Conservation (phyloP, 192 early-diverging fungal genomes). For the Gryganskiella cystojenkinii region DNA sequence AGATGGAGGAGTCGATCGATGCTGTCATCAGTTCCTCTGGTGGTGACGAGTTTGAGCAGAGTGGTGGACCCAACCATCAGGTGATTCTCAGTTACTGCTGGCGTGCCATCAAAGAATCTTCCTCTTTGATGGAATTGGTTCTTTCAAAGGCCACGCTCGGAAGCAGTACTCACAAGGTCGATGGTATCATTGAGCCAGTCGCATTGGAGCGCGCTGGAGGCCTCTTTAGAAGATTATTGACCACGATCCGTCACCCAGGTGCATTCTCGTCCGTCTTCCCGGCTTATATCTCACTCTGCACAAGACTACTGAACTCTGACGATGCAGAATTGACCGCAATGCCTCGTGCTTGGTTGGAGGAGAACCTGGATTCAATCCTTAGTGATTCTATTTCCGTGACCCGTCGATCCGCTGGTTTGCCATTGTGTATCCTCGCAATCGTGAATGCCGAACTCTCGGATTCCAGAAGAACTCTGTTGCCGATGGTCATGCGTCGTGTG, state of each 20-base stretch:
- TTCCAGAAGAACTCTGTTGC: conserved; percentile 67
- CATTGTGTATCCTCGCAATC: conserved; percentile 87
- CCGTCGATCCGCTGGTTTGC: conserved; percentile 90
- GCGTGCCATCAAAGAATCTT: conserved; percentile 91
- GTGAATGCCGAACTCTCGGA: conserved; percentile 73
- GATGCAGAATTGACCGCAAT: conserved; percentile 60
- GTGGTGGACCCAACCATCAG: conserved; percentile 77
- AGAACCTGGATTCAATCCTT: conserved; percentile 78
- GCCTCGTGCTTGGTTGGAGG: conserved; percentile 81
- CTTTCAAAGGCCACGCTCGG: conserved; percentile 44
- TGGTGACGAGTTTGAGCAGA: conserved; percentile 55
- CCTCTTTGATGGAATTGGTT: conserved; percentile 52
- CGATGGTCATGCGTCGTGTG: conserved; percentile 73
- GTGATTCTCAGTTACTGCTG: conserved; percentile 92
- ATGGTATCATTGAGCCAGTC: conserved; percentile 23
- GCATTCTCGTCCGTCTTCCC: conserved; percentile 92
- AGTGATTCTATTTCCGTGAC: conserved; percentile 88
- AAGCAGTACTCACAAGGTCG: conserved; percentile 25
- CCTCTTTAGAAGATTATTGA: conserved; percentile 67
- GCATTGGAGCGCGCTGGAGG: conserved; percentile 53
- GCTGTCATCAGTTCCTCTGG: conserved; percentile 56
- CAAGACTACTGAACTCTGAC: conserved; percentile 70
- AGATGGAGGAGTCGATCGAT: conserved; percentile 70
- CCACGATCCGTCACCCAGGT: conserved; percentile 89
- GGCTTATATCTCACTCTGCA: conserved; percentile 78